Conservation (phyloP, 768 basidiomycete species). For the Amyloporia xantha region DNA sequence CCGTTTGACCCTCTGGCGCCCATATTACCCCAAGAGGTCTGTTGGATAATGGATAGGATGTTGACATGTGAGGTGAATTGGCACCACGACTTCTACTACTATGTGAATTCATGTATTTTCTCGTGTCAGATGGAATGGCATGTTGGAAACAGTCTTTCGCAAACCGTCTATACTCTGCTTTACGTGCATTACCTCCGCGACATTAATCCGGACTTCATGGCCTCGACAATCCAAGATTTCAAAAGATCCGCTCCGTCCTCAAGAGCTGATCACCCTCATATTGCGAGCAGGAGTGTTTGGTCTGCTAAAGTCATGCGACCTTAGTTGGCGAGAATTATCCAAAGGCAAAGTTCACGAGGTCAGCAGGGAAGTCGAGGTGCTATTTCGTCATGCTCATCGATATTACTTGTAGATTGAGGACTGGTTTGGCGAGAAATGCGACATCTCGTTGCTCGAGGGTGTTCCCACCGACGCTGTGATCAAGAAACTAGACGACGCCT, state of each 20-base stretch:
- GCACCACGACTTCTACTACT: slow-evolving; percentile 11
- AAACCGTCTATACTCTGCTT: slow-evolving; percentile 76
- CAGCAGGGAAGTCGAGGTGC: too few relatives aligned
- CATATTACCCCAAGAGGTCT: slow-evolving; percentile 73
- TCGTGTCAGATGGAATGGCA: slow-evolving; percentile 78
- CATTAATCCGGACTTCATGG: slow-evolving; percentile 49
- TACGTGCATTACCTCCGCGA: slow-evolving; percentile 61
- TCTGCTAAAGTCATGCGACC: slow-evolving; percentile 73
- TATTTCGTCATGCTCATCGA: slow-evolving; percentile 14
- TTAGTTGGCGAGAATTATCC: slow-evolving; percentile 77
- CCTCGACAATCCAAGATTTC: slow-evolving; percentile 12
- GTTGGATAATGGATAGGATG: slow-evolving; percentile 80
- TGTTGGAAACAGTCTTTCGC: slow-evolving; percentile 74
- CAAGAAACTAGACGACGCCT: slow-evolving; percentile 51
- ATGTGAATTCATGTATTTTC: slow-evolving; percentile 11
- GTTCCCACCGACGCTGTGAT: slow-evolving; percentile 48
- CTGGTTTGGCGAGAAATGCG: slow-evolving; percentile 87
- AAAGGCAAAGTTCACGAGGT: slow-evolving; percentile 75
- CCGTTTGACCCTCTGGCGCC: slow-evolving; percentile 59
- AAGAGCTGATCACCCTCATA: slow-evolving; percentile 60
- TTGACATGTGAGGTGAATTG: slow-evolving; percentile 66
- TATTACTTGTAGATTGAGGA: slow-evolving; percentile 60
- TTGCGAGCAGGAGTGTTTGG: slow-evolving; percentile 62
- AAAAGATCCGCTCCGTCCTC: slow-evolving; percentile 43
- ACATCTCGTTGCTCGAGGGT: slow-evolving; percentile 66